A percentile compares a stretch with the other conserved stretches of the same genome.
phyloP scores from a whole-genome alignment of 371 early-diverging fungal genomes.

The Gilbertella persicaria region DNA sequence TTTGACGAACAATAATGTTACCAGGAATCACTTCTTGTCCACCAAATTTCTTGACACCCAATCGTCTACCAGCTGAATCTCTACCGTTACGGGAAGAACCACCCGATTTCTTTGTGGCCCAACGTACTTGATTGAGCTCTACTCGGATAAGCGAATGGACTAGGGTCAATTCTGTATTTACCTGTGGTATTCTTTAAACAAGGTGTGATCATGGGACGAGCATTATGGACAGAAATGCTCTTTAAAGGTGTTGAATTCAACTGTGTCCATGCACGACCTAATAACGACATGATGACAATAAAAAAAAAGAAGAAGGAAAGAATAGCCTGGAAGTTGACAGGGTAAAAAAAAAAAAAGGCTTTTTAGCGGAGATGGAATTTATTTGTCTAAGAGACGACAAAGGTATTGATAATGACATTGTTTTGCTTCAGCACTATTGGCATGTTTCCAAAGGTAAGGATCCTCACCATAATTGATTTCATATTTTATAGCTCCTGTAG shows the following conservation, averaged over 20 bases:
- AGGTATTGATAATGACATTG: constrained; percentile 15
- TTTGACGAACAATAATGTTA: constrained; percentile 91
- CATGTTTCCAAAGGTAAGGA: constrained; percentile 19
- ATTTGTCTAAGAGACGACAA: background rate
- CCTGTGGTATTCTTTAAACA: constrained; percentile 22
- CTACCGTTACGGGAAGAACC: constrained; percentile 93
- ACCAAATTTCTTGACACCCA: constrained; percentile 91
- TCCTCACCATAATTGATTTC: constrained; percentile 27
- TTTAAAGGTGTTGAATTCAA: constrained; percentile 12
- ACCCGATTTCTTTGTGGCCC: constrained; percentile 91
- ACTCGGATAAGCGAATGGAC: background rate
- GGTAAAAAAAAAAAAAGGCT: background rate
- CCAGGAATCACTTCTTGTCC: constrained; percentile 85
- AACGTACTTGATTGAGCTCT: constrained; percentile 70
- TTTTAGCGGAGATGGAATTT: background rate
- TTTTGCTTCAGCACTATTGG: constrained; percentile 10
- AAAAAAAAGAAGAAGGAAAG: too few species aligned
- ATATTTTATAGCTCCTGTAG: constrained; percentile 14
- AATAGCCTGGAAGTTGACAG: too few species aligned
- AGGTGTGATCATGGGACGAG: constrained; percentile 13
- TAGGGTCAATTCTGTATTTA: background rate
- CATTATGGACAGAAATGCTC: background rate
- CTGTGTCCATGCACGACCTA: constrained; percentile 22
- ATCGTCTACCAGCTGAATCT: constrained; percentile 91
- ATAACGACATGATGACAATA: constrained; percentile 23